A percentile compares a stretch with the other conserved stretches of the same genome.
Conservation (phyloP, 768 basidiomycete genomes). For the Phaffia australis region DNA sequence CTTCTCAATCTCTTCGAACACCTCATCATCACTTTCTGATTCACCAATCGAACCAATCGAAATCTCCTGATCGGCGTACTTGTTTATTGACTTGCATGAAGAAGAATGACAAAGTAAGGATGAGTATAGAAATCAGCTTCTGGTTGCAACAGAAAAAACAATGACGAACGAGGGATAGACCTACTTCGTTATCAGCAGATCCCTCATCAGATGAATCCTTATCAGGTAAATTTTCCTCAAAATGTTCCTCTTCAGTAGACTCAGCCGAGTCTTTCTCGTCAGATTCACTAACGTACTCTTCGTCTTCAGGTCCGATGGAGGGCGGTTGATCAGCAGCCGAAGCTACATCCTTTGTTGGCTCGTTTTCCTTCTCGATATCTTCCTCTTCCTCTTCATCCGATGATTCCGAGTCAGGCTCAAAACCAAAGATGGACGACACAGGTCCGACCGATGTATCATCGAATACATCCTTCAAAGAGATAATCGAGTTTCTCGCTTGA, state of each 20-base stretch:
- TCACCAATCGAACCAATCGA: not conserved
- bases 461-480: not conserved
- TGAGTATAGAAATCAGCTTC: too few species aligned
- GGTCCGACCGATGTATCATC: not conserved
- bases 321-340: too few species aligned
- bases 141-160: too few species aligned
- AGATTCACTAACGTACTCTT: not conserved
- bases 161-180: too few species aligned
- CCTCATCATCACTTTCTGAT: slow-evolving; percentile 2
- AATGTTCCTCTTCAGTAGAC: not conserved
- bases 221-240: too few species aligned
- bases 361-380: not conserved
- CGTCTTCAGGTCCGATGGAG: not conserved
- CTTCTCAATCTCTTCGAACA: slow-evolving; percentile 5
- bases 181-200: too few species aligned
- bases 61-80: not conserved
- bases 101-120: too few species aligned
- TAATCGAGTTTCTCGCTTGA: not conserved
- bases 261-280: slow-evolving; percentile 1
- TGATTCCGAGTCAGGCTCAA: not conserved
- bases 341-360: not conserved
- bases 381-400: slow-evolving; percentile 3
- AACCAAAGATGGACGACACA: not conserved
- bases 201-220: too few species aligned
- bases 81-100: too few species aligned